Evolutionary conservation across 495 filamentous ascomycete genomes (phyloP), one percentile per base, ranked within the genome.

Genomic region (Aspergillus heteromorphus): DNA sequence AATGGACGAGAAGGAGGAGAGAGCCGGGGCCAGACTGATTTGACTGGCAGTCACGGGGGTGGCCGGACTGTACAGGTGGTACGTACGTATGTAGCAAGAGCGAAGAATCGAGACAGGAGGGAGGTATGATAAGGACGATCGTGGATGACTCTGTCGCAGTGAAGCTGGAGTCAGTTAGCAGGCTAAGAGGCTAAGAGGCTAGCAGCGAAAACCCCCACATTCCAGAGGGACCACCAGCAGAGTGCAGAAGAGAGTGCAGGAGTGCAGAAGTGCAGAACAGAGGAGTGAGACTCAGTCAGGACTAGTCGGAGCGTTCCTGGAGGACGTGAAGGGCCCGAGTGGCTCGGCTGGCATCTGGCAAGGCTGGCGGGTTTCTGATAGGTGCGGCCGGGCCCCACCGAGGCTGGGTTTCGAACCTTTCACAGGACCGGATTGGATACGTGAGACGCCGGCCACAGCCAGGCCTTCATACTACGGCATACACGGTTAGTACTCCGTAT

Each of bases 261-360:
- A 34, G 10, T 16, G 25, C 47, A 18, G 47, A 30, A 27, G 29
- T 7, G 36, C 19, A 42, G 8, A 10, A 42, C 17, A 18, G 40
- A n/a, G 9, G 11, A 42, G 40, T 16, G 19, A n/a, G n/a, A n/a
- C n/a, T n/a, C n/a, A n/a, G 17, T 40, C 4, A 40, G 4, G 17
- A 40, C 36, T 40, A 14, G 60, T 53, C 51, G 55, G 40, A 57
- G 57, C 61, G 61, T 56, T 63, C 57, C 57, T 50, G 57, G 45
- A 38, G 57, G 45, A 38, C 47, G n/a, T n/a, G 41, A 50, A 52
- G 45, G 51, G 55, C 30, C 60, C 57, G 38, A 57, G 57, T 53
- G 53, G 48, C 43, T 53, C n/a, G n/a, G 45, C 30, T 54, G 47
- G 56, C 50, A 59, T 59, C 47, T 59, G 47, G 25, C 25, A 54